These are phyloP conservation scores for Cytospora leucostoma DNA, from an alignment of 2,329 filamentous ascomycete species.

Conservation along the genomic window DNA sequence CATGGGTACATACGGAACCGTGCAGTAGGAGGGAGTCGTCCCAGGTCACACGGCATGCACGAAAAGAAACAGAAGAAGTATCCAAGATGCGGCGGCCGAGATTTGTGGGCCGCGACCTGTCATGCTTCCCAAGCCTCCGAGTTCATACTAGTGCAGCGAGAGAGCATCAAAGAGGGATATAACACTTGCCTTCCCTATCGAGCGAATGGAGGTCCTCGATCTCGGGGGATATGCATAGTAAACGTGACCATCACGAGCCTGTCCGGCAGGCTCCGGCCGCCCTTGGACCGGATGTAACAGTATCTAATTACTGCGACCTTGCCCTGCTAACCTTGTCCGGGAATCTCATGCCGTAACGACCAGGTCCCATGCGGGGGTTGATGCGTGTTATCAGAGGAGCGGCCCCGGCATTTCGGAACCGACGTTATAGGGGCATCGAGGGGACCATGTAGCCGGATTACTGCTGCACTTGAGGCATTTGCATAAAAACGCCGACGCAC, in stretches of 20 bases:
- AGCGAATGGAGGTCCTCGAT: neutral
- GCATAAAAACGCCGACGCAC: neutral
- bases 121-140: neutral
- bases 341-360: neutral
- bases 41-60: neutral
- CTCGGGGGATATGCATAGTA: neutral
- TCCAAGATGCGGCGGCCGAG: neutral
- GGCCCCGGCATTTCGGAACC: neutral
- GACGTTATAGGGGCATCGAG: neutral
- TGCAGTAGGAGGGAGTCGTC: slow-evolving; percentile 1
- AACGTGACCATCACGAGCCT: neutral
- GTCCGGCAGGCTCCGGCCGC: neutral
- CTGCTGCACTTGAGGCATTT: neutral
- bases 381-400: neutral
- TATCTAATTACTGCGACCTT: neutral
- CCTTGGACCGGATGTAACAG: neutral
- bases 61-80: neutral
- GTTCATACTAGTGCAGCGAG: neutral
- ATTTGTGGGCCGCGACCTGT: neutral
- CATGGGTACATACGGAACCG: neutral
- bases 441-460: neutral
- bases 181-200: neutral
- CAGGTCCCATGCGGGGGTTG: neutral
- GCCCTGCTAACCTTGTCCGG: neutral
- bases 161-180: neutral